Base-by-base conservation (phyloP, 2,329 filamentous ascomycete species). In the Rhynchosporium secalis region DNA sequence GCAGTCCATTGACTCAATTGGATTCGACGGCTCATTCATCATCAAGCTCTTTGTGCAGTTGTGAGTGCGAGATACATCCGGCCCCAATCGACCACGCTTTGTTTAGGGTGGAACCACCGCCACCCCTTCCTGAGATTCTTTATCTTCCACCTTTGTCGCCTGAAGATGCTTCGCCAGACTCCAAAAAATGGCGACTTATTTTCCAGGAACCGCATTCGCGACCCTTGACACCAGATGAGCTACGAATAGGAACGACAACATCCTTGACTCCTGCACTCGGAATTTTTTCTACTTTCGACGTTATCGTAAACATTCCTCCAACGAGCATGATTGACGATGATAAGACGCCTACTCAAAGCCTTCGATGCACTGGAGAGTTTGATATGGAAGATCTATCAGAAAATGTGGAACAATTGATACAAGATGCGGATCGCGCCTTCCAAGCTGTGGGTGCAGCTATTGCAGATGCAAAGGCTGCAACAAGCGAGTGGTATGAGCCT, bases 381-480 rank as follows among this genome's bases (percentile, higher is more conserved):
- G 63, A 70, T 6, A 69, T 68, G 62, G 67, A 63, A 20, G 47
- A 60, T 20, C 38, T 65, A 2, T 63, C 55, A 15, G 60, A 69
- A 4, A 66, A 69, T 40, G 64, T 81, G 3, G 75, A 79, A 58
- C 74, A 78, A 64, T 75, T 84, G 64, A 80, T 82, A 52, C 73
- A 75, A 64, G 78, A 83, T 68, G 78, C 80, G 3, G 80, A 84
- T 63, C 76, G 79, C 61, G 80, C 81, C 33, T 83, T 83, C 71
- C 76, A 77, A 69, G 76, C 77, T 12, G 77, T 80, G 29, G 78
- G 76, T 2, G 73, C 71, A 56, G 76, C 77, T 20, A 71, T 83
- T 45, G 73, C 73, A 41, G 75, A 80, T 58, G 75, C 76, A 33
- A 73, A 73, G 65, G 62, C 70, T 46, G 68, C 71, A 4, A 72